Conservation (phyloP, 345 rosid genomes). For the Hevea brasiliensis region DNA sequence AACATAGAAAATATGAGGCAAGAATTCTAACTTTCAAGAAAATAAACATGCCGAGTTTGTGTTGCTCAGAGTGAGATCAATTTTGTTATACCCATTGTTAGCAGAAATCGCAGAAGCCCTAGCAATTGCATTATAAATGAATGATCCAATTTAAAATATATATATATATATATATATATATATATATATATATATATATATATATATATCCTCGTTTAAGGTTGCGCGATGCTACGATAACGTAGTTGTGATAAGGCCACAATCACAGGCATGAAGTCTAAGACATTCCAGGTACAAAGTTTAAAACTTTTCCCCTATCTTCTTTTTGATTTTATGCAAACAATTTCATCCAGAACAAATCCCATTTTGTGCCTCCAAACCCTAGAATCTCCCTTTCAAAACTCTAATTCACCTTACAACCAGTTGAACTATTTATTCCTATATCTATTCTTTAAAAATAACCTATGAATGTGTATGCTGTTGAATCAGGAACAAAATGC, state of each 20-base stretch:
- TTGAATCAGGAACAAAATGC: neutral
- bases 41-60: neutral
- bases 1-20: neutral
- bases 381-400: neutral
- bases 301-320: neutral
- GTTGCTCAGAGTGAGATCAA: neutral
- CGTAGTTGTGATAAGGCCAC: neutral
- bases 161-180: no score
- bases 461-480: neutral
- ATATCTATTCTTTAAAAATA: neutral
- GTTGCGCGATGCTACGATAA: neutral
- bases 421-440: conserved; percentile 5
- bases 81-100: neutral
- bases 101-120: no score
- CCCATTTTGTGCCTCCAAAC: neutral
- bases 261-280: neutral
- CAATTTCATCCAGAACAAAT: neutral
- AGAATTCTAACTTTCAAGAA: no score
- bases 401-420: neutral
- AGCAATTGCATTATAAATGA: no score
- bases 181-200: no score
- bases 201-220: no score
- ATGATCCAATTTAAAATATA: no score
- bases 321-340: neutral
- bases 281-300: neutral